Base-by-base conservation (phyloP, 2,329 filamentous ascomycete species). In the Fusarium verticillioides region DNA sequence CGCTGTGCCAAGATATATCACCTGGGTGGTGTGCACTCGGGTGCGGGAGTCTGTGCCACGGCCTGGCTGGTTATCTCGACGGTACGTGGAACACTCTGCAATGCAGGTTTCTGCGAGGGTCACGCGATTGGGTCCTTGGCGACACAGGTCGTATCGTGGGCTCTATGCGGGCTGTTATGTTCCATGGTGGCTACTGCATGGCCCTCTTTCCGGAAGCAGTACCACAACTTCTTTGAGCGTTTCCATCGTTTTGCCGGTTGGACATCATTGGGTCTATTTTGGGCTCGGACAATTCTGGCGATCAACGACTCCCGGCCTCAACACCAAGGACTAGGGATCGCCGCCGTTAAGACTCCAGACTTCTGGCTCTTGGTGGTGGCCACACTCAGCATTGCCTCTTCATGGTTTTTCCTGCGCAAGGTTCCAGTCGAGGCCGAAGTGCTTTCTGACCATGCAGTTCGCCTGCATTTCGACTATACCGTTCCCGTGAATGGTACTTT, bases 161-260 rank as follows among this genome's bases (percentile, higher is more conserved):
- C 90, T 44, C 85, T 93, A 44, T 83, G 89, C 49, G 79, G 83
- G 4, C 84, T 94, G 57, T 85, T 93, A 73, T 76, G 88, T 62
- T 77, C 83, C 43, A 91, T 94, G 77, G 85, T 93, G 57, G 82
- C 84, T 52, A 88, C 90, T 58, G 91, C 93, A 4, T 87, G 91
- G 79, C 93, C 93, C 7, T 79, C 81, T 15, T 85, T 94, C 73
- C 89, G 93, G 28, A 84, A 86, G 73, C 87, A 84, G 52, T 85
- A 87, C 70, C 93, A 95, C 83, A 88, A 95, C 81, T 81, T 86
- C 63, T 95, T 94, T 78, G 93, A 95, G 82, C 82, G 88, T 53
- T 87, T 88, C 52, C 93, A 95, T 81, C 91, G 93, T 53, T 94
- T 93, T 79, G 87, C 87, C 9, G 93, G 92, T n/a, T 95, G 93